phyloP scores from a whole-genome alignment of 768 basidiomycete species.

The Lepiota subincarnata region DNA sequence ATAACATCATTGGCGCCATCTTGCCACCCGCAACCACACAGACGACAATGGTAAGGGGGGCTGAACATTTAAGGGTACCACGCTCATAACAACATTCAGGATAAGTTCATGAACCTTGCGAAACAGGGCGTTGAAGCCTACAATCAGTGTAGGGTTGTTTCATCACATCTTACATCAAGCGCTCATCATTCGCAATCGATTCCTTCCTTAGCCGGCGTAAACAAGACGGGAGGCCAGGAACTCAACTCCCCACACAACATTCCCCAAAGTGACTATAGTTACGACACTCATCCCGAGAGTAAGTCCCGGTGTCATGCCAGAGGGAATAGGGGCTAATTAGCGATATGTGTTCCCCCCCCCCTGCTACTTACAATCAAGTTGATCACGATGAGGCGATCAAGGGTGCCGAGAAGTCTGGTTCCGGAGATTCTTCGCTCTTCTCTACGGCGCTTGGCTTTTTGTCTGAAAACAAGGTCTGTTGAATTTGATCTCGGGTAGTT shows the following conservation, averaged over 20 bases:
- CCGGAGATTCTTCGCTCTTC: conserved; percentile 56
- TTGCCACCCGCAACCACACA: not conserved
- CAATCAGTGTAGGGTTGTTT: conserved; percentile 29
- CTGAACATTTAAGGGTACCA: no score
- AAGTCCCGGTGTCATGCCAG: conserved; percentile 12
- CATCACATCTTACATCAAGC: conserved; percentile 8
- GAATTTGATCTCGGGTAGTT: not conserved
- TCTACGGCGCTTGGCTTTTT: conserved; percentile 50
- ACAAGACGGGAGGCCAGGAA: conserved; percentile 61
- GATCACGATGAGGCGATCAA: conserved; percentile 58
- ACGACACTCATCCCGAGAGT: conserved; percentile 26
- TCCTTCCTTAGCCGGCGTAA: conserved; percentile 32
- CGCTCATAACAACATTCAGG: not conserved
- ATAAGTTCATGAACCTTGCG: conserved; percentile 44
- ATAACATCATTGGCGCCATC: not conserved
- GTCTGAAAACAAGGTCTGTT: conserved; percentile 44
- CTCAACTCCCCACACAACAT: conserved; percentile 55
- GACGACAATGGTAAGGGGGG: conserved; percentile 1
- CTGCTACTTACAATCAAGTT: conserved; percentile 35
- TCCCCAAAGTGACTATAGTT: conserved; percentile 20
- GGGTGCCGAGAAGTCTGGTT: conserved; percentile 50
- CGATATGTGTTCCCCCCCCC: not conserved
- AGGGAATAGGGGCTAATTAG: not conserved
- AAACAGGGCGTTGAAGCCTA: conserved; percentile 61
- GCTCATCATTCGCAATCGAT: conserved; percentile 17